phyloP scores from a whole-genome alignment of 2,329 filamentous ascomycete species.

The Pseudogymnoascus sp. region DNA sequence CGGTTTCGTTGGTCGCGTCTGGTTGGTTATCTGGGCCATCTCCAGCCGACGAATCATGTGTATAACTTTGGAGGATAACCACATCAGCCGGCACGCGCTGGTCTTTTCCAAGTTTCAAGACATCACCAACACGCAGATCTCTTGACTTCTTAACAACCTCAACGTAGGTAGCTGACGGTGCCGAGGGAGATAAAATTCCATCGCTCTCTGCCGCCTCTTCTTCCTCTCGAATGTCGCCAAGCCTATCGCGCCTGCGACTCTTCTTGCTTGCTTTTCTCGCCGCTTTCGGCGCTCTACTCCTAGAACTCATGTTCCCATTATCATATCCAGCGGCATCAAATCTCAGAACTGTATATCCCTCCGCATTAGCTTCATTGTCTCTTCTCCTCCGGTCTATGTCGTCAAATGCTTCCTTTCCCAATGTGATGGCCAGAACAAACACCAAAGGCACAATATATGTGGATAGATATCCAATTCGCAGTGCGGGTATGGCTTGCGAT shows the following conservation, averaged over 20 bases:
- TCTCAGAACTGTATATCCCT: constrained; percentile 69
- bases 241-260: constrained; percentile 34
- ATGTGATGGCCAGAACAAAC: constrained; percentile 83
- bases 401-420: constrained; percentile 92
- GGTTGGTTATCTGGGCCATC: constrained; percentile 18
- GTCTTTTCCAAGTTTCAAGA: constrained; percentile 86
- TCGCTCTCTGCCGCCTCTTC: constrained; percentile 44
- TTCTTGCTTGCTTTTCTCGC: constrained; percentile 28
- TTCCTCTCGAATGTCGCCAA: constrained; percentile 63
- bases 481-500: constrained; percentile 80
- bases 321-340: constrained; percentile 51
- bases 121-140: constrained; percentile 87
- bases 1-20: constrained; percentile 17
- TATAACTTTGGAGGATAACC: constrained; percentile 76
- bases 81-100: constrained; percentile 92
- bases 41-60: constrained; percentile 40
- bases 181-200: constrained; percentile 30
- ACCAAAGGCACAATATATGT: constrained; percentile 89
- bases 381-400: constrained; percentile 79
- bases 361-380: constrained; percentile 90
- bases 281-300: constrained; percentile 40
- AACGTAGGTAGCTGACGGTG: constrained; percentile 42
- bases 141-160: constrained; percentile 75
- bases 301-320: constrained; percentile 27
- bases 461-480: constrained; percentile 88